phyloP scores from a whole-genome alignment of 148 eudicot genomes.

The Diospyros kaki region DNA sequence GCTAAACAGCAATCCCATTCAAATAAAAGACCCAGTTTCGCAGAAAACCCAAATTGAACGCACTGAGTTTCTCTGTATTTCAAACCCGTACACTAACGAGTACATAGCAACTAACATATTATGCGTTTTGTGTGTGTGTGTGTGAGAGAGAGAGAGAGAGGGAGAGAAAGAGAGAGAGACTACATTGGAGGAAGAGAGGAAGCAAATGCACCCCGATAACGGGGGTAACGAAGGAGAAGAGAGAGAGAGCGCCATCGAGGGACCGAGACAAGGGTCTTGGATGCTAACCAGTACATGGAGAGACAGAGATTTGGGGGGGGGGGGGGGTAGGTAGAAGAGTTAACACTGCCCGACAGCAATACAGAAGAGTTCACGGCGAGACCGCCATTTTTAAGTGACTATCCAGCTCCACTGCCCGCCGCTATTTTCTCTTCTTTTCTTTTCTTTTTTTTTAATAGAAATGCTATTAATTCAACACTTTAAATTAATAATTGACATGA shows the following conservation, averaged over 20 bases:
- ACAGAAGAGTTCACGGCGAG: no score
- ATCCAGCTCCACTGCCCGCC: no score
- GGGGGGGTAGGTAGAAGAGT: no score
- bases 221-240: slow-evolving; percentile 26
- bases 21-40: not conserved
- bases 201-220: slow-evolving; percentile 14
- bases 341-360: no score
- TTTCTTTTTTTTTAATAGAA: no score
- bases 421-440: no score
- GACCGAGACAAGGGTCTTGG: slow-evolving; percentile 27
- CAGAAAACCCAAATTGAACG: not conserved
- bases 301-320: no score
- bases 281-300: slow-evolving; percentile 31
- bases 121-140: not conserved
- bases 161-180: slow-evolving; percentile 12
- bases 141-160: not conserved
- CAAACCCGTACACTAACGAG: not conserved
- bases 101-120: not conserved
- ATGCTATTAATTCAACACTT: no score
- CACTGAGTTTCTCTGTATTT: not conserved
- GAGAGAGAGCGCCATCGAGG: slow-evolving; percentile 41
- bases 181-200: slow-evolving; percentile 16
- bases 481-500: no score
- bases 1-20: not conserved
- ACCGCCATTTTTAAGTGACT: no score